A percentile compares a stretch with the other conserved stretches of the same genome.
These are phyloP conservation scores for Bassia scoparia DNA, from an alignment of 148 eudicot species.

Conservation along the genomic window DNA sequence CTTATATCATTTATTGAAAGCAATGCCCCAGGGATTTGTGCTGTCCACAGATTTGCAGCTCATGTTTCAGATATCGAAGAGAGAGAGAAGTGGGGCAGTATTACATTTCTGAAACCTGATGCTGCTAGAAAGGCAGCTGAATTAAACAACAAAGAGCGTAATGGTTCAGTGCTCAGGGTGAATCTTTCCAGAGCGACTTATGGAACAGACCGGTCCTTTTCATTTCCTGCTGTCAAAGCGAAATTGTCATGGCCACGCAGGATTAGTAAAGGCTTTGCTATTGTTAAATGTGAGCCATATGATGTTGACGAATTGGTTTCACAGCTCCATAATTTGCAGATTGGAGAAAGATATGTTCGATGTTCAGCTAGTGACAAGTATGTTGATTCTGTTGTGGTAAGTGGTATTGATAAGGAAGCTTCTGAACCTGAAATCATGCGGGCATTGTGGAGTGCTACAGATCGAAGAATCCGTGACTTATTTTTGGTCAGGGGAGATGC, in stretches of 20 bases:
- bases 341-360: constrained; percentile 47
- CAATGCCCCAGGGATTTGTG: constrained; percentile 52
- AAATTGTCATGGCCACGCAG: constrained; percentile 91
- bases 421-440: constrained; percentile 60
- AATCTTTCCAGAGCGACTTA: constrained; percentile 44
- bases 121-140: constrained; percentile 63
- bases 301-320: constrained; percentile 46
- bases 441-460: constrained; percentile 49
- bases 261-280: constrained; percentile 60
- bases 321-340: constrained; percentile 46
- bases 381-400: constrained; percentile 43
- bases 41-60: constrained; percentile 44
- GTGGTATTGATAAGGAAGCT: constrained; percentile 54
- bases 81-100: constrained; percentile 70
- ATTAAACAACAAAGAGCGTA: constrained; percentile 37
- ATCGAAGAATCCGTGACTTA: constrained; percentile 46
- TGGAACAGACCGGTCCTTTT: constrained; percentile 51
- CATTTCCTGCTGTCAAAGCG: constrained; percentile 64
- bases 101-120: constrained; percentile 75
- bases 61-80: constrained; percentile 44
- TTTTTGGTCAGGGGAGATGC: constrained; percentile 60
- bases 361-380: constrained; percentile 40
- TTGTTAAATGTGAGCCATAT: constrained; percentile 50
- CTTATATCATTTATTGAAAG: constrained; percentile 55
- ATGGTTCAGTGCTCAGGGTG: constrained; percentile 45